phyloP scores from a whole-genome alignment of 768 basidiomycete species.

The Tricholoma bakamatsutake region DNA sequence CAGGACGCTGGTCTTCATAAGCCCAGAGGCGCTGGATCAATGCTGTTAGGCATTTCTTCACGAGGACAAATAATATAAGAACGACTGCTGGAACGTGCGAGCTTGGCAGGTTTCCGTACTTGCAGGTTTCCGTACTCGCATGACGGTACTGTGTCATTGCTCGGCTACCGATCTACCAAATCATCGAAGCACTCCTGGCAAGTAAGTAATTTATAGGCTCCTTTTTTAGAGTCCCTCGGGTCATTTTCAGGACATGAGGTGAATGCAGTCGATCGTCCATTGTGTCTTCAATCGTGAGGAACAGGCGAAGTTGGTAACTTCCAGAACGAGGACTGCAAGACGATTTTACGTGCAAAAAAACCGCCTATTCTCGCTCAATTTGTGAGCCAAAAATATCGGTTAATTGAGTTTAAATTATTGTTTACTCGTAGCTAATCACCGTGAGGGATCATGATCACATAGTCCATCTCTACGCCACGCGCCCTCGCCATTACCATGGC shows the following conservation, averaged over 20 bases:
- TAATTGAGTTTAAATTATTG: too few relatives aligned
- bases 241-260: constrained; percentile 2
- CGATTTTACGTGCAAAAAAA: background rate
- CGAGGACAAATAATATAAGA: background rate
- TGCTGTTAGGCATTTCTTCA: background rate
- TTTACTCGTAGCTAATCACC: too few relatives aligned
- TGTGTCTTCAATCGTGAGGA: background rate
- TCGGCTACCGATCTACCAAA: background rate
- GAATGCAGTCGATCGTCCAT: too few relatives aligned
- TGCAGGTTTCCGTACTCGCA: background rate
- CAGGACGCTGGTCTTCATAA: background rate
- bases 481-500: too few relatives aligned
- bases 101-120: background rate
- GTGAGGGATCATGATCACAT: too few relatives aligned
- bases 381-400: too few relatives aligned
- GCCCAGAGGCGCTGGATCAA: background rate
- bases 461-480: too few relatives aligned
- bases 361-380: background rate
- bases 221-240: background rate
- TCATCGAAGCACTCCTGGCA: too few relatives aligned
- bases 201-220: background rate
- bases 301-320: background rate
- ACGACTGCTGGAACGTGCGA: background rate
- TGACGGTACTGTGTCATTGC: background rate
- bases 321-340: background rate